Evolutionary conservation across 352 stramenopile genomes (phyloP), one percentile per base, ranked within the genome.

Genomic region (Globisporangium ultimum): DNA sequence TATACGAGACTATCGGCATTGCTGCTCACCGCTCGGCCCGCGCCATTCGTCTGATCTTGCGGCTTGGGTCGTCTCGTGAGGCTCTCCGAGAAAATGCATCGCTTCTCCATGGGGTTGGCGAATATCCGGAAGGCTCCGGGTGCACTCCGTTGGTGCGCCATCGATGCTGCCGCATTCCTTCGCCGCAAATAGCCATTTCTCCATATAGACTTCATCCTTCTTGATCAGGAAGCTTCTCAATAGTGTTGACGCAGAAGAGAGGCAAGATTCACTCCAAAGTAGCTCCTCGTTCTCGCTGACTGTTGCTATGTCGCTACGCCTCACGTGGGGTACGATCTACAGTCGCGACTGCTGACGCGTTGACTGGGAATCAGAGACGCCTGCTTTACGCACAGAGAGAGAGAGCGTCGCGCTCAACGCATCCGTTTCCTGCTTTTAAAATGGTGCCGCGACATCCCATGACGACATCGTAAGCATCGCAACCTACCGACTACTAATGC

Each of bases 1-100:
- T 60, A 61, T 38, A 15, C 40, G 21, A n/a, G n/a, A 54, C n/a
- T 43, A 1, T 24, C 34, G 17, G n/a, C 48, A 11, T 43, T 54
- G 28, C 48, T 24, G 18, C 14, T 18, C 40, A 15, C 48, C 1
- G n/a, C 7, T 54, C 14, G 28, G 9, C 34, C 21, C 18, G n/a
- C 18, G n/a, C 34, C 22, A 15, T 10, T 52, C 28, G 22, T 2
- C 22, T 52, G 47, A 6, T 32, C 47, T 52, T 52, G 22, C 22
- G 47, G 28, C 15, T 15, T 52, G 11, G 22, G 47, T 12, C 47
- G 38, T 43, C 38, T 43, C 38, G 38, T 17, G 14, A 43, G 11
- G 14, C 47, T 52, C 11, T 52, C 22, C 3, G 22, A 52, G 47
- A 52, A 52, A 38, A 38, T 54, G n/a, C 15, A 54, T 9, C 34